Base-by-base conservation (phyloP, 208 protist species). In the Acanthamoeba castellanii region DNA sequence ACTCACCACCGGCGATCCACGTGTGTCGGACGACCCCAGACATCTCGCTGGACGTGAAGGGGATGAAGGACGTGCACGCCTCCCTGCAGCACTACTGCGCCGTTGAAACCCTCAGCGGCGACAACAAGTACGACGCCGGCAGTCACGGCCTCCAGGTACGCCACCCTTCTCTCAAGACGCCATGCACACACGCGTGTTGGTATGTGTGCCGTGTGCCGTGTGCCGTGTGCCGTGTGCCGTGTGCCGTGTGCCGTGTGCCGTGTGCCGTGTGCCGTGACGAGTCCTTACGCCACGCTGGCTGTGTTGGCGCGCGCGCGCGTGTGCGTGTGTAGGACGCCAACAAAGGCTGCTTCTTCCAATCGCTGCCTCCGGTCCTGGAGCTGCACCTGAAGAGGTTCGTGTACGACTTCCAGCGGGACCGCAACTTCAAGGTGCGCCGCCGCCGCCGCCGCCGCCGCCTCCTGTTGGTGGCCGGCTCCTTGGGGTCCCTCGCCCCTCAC, bases 331-430 rank as follows among this genome's bases (percentile, higher is more conserved):
- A 97, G 93, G 97, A 98, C 78, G 98, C 98, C 25, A 96, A 97
- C 50, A 98, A 98, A 70, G 97, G 98, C 45, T 93, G 95, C n/a
- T 52, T 72, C 16, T 98, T 99, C 94, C 84, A 94, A 32, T 95
- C 74, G 57, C 95, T 98, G n/a, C 98, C 98, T 11, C 98, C 97
- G 42, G 97, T 99, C 6, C 95, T 99, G 45, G 95, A 98, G 85
- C 72, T 99, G n/a, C 98, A 99, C 64, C 96, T 99, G 2, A 98
- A 98, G 90, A 96, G 98, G 34, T 99, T 98, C 84, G 98, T 98
- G 85, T 99, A 98, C 94, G 98, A 99, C 92, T 95, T 95, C 55
- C 27, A 94, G 27, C 88, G 50, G 22, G 98, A 98, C 84, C 45
- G 74, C 7, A 98, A 97, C 95, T 95, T 95, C 55, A 99, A 99